Percentiles rank a stretch among this genome's conserved stretches.
Evolutionary conservation across 805 yeast species (phyloP).

Genomic region (Yamadazyma endophytica): DNA sequence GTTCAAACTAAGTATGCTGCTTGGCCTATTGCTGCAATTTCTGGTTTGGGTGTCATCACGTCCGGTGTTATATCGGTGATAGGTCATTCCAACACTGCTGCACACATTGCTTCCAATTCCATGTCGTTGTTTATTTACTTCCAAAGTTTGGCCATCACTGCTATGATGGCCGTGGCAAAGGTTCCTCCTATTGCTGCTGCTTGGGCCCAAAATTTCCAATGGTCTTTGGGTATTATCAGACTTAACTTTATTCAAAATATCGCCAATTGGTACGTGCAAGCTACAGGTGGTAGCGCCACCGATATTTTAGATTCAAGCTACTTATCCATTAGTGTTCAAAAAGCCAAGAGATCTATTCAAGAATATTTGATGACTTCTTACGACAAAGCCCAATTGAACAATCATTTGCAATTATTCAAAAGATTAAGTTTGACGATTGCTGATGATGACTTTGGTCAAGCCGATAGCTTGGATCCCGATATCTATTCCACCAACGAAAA

Average conservation of each 20-base stretch:
- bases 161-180: conserved; percentile 91
- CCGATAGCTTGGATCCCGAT: conserved; percentile 37
- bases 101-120: conserved; percentile 96
- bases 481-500: conserved; percentile 73
- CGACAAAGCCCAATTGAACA: conserved; percentile 6
- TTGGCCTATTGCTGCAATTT: conserved; percentile 93
- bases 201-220: conserved; percentile 94
- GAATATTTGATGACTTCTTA: conserved; percentile 12
- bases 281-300: conserved; percentile 88
- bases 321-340: conserved; percentile 84
- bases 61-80: conserved; percentile 83
- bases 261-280: conserved; percentile 90
- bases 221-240: conserved; percentile 91
- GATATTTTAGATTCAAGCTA: conserved; percentile 63
- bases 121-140: conserved; percentile 89
- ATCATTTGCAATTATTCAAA: conserved; percentile 12
- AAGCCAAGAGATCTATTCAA: conserved; percentile 29
- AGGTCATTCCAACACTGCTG: conserved; percentile 90
- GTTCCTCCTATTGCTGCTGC: conserved; percentile 98
- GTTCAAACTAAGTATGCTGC: conserved; percentile 89
- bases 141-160: conserved; percentile 86
- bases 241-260: conserved; percentile 74
- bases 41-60: conserved; percentile 82
- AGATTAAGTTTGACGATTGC: conserved; percentile 23
- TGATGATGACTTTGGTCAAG: conserved; percentile 43